These are phyloP conservation scores for Copromyces sp. DNA, from an alignment of 495 filamentous ascomycete genomes.

Conservation along the genomic window DNA sequence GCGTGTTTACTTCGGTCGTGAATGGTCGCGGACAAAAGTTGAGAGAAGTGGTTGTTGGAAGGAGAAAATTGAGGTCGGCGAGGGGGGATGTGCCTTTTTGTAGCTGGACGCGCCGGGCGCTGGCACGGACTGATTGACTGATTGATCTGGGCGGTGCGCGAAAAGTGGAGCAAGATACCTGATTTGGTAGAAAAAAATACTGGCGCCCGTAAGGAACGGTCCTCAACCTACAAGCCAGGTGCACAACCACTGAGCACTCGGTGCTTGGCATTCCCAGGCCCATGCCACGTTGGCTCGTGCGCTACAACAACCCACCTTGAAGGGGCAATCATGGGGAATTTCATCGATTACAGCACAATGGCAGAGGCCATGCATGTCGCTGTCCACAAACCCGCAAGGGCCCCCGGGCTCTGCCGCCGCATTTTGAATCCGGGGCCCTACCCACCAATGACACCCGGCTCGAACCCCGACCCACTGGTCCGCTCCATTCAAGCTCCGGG, in stretches of 20 bases:
- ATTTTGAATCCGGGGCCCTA: background rate
- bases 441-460: background rate
- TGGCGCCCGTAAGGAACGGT: background rate
- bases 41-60: conserved; percentile 35
- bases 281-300: conserved; percentile 25
- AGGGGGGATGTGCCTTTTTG: conserved; percentile 39
- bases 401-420: background rate
- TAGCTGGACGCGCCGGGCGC: conserved; percentile 38
- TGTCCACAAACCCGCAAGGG: background rate
- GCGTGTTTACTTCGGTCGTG: conserved; percentile 21
- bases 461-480: background rate
- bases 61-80: conserved; percentile 31
- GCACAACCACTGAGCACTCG: conserved; percentile 3
- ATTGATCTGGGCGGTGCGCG: conserved; percentile 28
- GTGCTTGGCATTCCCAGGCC: conserved; percentile 2
- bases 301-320: conserved; percentile 23
- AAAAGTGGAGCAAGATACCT: conserved; percentile 19
- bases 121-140: conserved; percentile 36
- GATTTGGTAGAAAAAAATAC: conserved; percentile 29
- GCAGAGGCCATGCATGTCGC: background rate
- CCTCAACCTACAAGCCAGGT: background rate
- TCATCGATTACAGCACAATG: background rate
- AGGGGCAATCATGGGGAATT: conserved; percentile 5
- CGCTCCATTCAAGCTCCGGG: background rate
- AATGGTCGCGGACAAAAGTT: conserved; percentile 25